Evolutionary conservation across 164 flowering plant species (phyloP), one percentile per base, ranked within the genome.

Genomic region (Malania oleifera): DNA sequence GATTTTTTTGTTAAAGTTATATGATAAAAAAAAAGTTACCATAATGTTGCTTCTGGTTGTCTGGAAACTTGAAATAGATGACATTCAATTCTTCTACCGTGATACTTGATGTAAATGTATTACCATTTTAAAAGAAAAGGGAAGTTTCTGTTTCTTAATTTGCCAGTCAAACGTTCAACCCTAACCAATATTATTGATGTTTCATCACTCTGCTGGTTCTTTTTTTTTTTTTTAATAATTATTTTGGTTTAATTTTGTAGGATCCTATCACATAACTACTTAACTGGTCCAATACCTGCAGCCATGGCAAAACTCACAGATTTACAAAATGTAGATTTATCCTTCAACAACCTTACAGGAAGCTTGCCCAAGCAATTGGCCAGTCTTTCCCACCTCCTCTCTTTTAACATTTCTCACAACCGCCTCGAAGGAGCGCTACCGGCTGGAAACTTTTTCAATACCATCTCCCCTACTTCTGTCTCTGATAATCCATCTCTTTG

Each of bases 391-490:
- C 76, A 82, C 59, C 87, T 95, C 10, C 20, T 52, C 19, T 60
- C 76, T 37, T 86, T 95, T 56, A 86, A 95, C 63, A 67, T 95
- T 34, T 91, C 97, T 39, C 80, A 85, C 74, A 95, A 95, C 75
- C 68, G 80, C 31, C 72, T 95, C 41, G 70, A 81, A 72, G 99
- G 99, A 17, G 93, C 80, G 63, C 82, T 95, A 26, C 99, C 99
- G 20, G 77, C 76, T 24, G 91, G 91, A 15, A 80, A 84, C 45
- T 83, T 88, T 70, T 95, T 95, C 70, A 80, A 85, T 66, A 86
- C 86, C 37, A 86, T 95, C 40, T 67, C 89, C 39, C 84, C 85
- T 7, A 74, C 81, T 8, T 85, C 96, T 28, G 82, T 95, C 38
- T 68, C 81, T 9, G 92, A 78, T 22, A 93, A 93, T 63, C 91